Conservation (phyloP, 352 stramenopile genomes). For the Pythium sp. region DNA sequence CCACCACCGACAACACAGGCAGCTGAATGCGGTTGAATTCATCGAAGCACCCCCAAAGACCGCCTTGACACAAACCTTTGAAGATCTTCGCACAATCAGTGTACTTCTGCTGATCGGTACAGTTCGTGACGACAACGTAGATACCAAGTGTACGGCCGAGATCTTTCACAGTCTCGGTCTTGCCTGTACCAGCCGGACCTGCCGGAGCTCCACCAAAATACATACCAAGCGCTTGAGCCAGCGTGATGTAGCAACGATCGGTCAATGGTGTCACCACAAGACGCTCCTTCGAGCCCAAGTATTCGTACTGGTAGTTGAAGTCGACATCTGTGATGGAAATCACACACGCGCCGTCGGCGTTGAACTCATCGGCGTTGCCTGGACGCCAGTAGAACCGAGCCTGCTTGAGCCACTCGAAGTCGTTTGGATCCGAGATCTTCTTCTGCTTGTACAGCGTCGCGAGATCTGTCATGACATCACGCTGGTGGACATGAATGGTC, state of each 20-base stretch:
- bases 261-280: slow-evolving; percentile 97
- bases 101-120: slow-evolving; percentile 97
- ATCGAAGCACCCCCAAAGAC: slow-evolving; percentile 97
- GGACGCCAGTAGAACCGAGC: slow-evolving; percentile 98
- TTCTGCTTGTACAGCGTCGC: slow-evolving; percentile 93
- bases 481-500: slow-evolving; percentile 98
- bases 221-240: slow-evolving; percentile 97
- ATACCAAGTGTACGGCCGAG: slow-evolving; percentile 94
- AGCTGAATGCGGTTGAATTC: slow-evolving; percentile 98
- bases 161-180: slow-evolving; percentile 98
- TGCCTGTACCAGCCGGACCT: slow-evolving; percentile 94
- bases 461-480: slow-evolving; percentile 96
- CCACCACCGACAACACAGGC: slow-evolving; percentile 95
- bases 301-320: slow-evolving; percentile 99
- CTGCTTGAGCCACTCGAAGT: slow-evolving; percentile 99
- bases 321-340: slow-evolving; percentile 98
- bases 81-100: slow-evolving; percentile 98
- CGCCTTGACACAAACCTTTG: slow-evolving; percentile 96
- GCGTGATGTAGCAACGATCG: slow-evolving; percentile 97
- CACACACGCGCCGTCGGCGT: slow-evolving; percentile 92
- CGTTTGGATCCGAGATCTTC: slow-evolving; percentile 96
- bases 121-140: slow-evolving; percentile 98
- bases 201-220: slow-evolving; percentile 96
- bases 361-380: slow-evolving; percentile 93
- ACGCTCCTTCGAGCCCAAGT: slow-evolving; percentile 96